Base-by-base conservation (phyloP, 1,284 basidiomycete genomes). In the Ganoderma boninense region DNA sequence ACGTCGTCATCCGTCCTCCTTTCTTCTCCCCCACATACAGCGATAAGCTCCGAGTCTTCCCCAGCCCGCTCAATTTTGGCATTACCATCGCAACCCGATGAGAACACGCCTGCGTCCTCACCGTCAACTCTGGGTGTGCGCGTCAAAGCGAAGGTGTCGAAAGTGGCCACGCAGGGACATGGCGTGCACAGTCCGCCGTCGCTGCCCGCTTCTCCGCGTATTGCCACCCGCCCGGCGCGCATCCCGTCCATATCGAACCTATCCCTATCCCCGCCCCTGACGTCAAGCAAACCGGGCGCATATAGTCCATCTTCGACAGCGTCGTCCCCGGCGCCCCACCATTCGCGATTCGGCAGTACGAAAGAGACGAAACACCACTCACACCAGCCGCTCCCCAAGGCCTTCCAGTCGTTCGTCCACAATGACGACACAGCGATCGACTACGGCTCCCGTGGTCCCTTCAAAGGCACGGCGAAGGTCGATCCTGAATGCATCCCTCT, bases 401-500 rank as follows among this genome's bases (percentile, higher is more conserved):
- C 65, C 7, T 72, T 72, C 29, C 73, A 74, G 18, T 59, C 67
- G 2, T 77, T 79, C 44, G 60, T 67, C 5, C 73, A 79, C 1
- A 79, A 77, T 67, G 82, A 84, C 68, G 80, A 83, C 76, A 71
- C 76, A 18, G 72, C 71, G 5, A 70, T 77, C 10, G 75, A 76
- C 52, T 79, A 81, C 71, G 65, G 76, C 70, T 10, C 49, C 23
- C 49, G 49, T 23, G 46, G 65, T 62, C 43, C 52, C 0, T 66
- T 72, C 43, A 74, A 56, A 75, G 82, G 65, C 8, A 62, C 69
- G 29, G 74, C 72, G 35, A 89, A 84, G 71, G 83, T 87, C n/a
- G 89, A 91, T 70, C 86, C 89, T 0, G 74, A 83, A 8, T 79
- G 82, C 1, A 84, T 90, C 68, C 89, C 89, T 38, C 80, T 90